phyloP scores from a whole-genome alignment of 169 alveolate genomes.

The Babesia divergens region DNA sequence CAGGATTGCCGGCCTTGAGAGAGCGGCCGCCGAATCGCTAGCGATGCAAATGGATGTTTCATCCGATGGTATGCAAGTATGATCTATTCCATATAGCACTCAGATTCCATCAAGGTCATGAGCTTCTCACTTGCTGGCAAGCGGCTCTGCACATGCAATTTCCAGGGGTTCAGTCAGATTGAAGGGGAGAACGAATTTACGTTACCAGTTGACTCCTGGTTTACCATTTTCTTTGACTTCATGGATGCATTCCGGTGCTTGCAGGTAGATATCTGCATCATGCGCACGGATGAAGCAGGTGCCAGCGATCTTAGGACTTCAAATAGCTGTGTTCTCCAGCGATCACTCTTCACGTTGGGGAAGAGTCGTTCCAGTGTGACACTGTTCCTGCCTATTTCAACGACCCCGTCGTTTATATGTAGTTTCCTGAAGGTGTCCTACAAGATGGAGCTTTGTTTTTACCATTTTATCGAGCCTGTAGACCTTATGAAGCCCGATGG shows the following conservation, averaged over 20 bases:
- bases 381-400: constrained; percentile 9
- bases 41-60: background rate
- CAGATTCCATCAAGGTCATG: constrained; percentile 15
- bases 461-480: constrained; percentile 6
- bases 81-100: background rate
- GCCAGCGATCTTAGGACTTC: background rate
- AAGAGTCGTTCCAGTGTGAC: constrained; percentile 25
- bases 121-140: constrained; percentile 31
- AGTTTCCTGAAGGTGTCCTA: constrained; percentile 31
- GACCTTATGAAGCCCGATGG: background rate
- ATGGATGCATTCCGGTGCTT: constrained; percentile 35
- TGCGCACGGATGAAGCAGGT: constrained; percentile 2
- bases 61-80: background rate
- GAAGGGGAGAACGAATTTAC: constrained; percentile 16
- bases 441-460: constrained; percentile 38
- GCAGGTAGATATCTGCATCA: constrained; percentile 25
- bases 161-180: constrained; percentile 30
- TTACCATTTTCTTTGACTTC: constrained; percentile 32
- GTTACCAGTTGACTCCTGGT: constrained; percentile 53
- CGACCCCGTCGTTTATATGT: constrained; percentile 38
- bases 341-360: constrained; percentile 51
- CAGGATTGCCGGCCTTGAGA: background rate
- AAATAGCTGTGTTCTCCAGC: constrained; percentile 1
- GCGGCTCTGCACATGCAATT: constrained; percentile 34
- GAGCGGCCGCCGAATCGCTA: constrained; percentile 1